Evolutionary conservation across 345 rosid genomes (phyloP).

Genomic region (Pugionium cornutum): DNA sequence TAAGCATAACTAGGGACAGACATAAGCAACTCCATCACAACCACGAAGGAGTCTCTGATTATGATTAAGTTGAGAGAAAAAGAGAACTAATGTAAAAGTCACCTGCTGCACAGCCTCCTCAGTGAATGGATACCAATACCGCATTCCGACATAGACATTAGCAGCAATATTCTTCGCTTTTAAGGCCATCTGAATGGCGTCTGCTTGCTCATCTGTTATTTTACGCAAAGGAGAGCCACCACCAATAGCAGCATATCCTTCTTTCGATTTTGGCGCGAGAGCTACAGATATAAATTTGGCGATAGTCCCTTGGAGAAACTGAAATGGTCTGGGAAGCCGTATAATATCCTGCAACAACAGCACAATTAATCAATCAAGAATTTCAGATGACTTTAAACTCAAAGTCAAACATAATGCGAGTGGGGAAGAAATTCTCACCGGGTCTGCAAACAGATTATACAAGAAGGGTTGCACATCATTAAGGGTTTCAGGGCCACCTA

Average conservation of each 20-base stretch:
- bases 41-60: not conserved
- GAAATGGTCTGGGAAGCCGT: conserved; percentile 80
- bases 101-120: conserved; percentile 93
- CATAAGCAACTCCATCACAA: conserved; percentile 8
- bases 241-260: conserved; percentile 97
- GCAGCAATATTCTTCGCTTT: conserved; percentile 63
- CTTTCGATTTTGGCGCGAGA: conserved; percentile 88
- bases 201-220: conserved; percentile 87
- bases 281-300: conserved; percentile 78
- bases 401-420: not conserved
- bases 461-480: conserved; percentile 84
- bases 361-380: too few relatives aligned
- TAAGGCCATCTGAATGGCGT: conserved; percentile 65
- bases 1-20: not conserved
- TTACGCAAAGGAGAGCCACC: conserved; percentile 92
- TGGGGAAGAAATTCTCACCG: conserved; percentile 48
- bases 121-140: conserved; percentile 92
- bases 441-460: conserved; percentile 92
- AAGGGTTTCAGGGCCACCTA: conserved; percentile 91
- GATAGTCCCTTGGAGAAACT: conserved; percentile 75
- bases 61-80: not conserved
- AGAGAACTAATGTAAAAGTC: not conserved
- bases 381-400: too few relatives aligned
- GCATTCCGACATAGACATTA: conserved; percentile 82
- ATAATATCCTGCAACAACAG: conserved; percentile 70